A percentile compares a stretch with the other conserved stretches of the same genome.
These are phyloP conservation scores for Zoysia pacifica DNA, from an alignment of 176 grass and related monocot genomes.

Conservation along the genomic window DNA sequence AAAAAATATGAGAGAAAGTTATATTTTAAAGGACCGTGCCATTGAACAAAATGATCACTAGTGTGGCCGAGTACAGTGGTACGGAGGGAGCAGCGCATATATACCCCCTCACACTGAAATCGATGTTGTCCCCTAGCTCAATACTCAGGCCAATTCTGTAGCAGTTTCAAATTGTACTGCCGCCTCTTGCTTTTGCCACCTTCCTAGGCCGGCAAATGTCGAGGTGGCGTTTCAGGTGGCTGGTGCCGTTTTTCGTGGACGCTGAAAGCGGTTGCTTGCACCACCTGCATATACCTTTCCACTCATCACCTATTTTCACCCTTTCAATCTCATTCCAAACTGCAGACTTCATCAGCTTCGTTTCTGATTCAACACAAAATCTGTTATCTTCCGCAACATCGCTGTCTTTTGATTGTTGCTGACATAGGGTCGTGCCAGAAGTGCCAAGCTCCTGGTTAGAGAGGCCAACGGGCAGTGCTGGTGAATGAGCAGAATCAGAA, in stretches of 20 bases:
- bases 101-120: no score
- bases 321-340: conserved; percentile 3
- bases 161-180: neutral
- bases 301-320: neutral
- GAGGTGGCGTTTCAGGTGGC: neutral
- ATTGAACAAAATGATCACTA: no score
- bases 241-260: neutral
- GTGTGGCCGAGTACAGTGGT: no score
- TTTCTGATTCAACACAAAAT: neutral
- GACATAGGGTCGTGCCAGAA: neutral
- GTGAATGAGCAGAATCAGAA: neutral
- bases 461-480: neutral
- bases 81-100: no score
- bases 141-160: neutral
- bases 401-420: neutral
- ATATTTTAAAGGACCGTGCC: no score
- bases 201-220: neutral
- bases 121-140: neutral
- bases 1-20: no score
- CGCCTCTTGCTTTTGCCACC: neutral
- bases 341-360: neutral
- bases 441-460: neutral
- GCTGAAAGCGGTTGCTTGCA: neutral
- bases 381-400: neutral
- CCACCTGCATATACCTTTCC: neutral